phyloP scores from a whole-genome alignment of 1,284 basidiomycete species.

The Puccinia polysora region DNA sequence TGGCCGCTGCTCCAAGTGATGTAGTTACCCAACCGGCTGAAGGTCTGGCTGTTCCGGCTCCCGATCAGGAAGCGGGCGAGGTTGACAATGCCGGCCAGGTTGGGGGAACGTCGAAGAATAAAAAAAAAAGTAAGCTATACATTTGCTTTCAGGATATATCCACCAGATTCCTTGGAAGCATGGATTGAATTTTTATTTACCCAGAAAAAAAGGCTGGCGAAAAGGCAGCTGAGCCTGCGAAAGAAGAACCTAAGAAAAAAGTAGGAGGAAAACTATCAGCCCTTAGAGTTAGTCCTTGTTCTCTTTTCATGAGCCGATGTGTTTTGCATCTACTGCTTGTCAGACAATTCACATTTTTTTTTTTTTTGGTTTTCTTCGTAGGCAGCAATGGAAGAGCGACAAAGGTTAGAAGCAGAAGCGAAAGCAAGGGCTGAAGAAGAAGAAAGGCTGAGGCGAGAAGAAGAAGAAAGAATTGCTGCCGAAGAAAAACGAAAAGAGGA shows the following conservation, averaged over 20 bases:
- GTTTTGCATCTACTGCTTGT: neutral
- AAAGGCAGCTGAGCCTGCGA: slow-evolving; percentile 59
- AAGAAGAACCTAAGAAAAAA: slow-evolving; percentile 83
- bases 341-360: neutral
- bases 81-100: slow-evolving; percentile 62
- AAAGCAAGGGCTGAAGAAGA: slow-evolving; percentile 68
- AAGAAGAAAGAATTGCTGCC: slow-evolving; percentile 61
- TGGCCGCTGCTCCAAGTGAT: slow-evolving; percentile 39
- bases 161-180: neutral
- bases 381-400: slow-evolving; percentile 51
- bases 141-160: neutral
- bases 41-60: slow-evolving; percentile 48
- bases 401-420: slow-evolving; percentile 53
- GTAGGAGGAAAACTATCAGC: slow-evolving; percentile 74
- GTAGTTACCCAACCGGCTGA: slow-evolving; percentile 46
- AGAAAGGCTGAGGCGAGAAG: slow-evolving; percentile 64
- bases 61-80: slow-evolving; percentile 56
- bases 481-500: slow-evolving; percentile 63
- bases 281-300: slow-evolving; percentile 55
- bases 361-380: neutral
- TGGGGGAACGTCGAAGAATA: slow-evolving; percentile 55
- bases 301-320: neutral
- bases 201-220: slow-evolving; percentile 69
- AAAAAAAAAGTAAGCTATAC: slow-evolving; percentile 50
- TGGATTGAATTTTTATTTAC: slow-evolving; percentile 52